Base-by-base conservation (phyloP, 2,329 filamentous ascomycete genomes). In the Penicillium sp. region DNA sequence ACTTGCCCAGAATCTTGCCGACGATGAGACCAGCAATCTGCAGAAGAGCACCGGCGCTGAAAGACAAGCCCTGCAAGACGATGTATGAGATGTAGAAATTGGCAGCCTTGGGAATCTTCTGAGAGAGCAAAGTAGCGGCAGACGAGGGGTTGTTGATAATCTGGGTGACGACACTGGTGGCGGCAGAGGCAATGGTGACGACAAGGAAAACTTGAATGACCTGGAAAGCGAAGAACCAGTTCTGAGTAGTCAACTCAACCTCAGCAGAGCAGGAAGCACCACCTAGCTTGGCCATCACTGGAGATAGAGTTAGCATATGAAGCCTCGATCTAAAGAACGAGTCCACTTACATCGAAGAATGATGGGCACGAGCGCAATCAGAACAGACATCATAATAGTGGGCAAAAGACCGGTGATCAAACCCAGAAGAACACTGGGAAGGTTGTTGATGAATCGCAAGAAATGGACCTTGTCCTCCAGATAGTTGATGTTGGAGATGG, bases 51-150 rank as follows among this genome's bases (percentile, higher is more conserved):
- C 86, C 83, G 0, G 89, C 82, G 3, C 90, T 88, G 56, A 93
- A 85, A 1, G 86, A 87, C 52, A 97, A 73, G 31, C 93, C 95
- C 72, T 97, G 94, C 2, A 99, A 83, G 29, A 97, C 84, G 60
- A 99, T 95, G 75, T 97, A 99, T 0, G 88, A 90, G 18, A 97
- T 86, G 72, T 96, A 99, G 68, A 97, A 95, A 74, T 95, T 97
- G 55, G 91, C 92, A 0, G 90, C 86, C 51, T 83, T 86, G 16
- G 94, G 94, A 6, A 99, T 79, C 53, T 89, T 87, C 15, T 79
- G 66, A 0, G 91, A 87, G 4, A 96, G 79, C 36, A 95, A 73
- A 0, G 69, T 74, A 0, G 90, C 84, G 6, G 85, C 82, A 0
- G 74, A 74, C 2, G 76, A 69, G 0, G 91, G 90, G 4, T 90